phyloP scores from a whole-genome alignment of 1,139 yeast species.

The Candida sp. region DNA sequence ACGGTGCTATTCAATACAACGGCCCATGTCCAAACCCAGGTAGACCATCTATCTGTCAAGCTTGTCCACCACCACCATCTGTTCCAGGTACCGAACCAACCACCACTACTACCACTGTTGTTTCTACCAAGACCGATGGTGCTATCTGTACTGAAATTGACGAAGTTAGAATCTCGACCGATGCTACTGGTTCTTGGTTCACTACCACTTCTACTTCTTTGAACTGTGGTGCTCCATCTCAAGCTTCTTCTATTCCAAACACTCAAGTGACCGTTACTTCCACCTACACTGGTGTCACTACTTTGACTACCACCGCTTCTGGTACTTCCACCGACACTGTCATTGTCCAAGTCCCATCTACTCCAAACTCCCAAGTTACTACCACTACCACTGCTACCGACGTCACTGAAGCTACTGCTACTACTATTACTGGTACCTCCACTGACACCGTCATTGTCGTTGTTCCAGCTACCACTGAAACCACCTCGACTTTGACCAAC shows the following conservation, averaged over 20 bases:
- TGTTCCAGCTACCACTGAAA: slow-evolving; percentile 1
- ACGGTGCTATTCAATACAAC: slow-evolving; percentile 17
- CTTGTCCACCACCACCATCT: slow-evolving; percentile 6
- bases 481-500: slow-evolving; percentile 1
- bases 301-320: slow-evolving; percentile 2
- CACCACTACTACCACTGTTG: slow-evolving; percentile 18
- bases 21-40: slow-evolving; percentile 21
- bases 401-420: slow-evolving; percentile 1
- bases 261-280: slow-evolving; percentile 6
- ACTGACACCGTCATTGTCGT: slow-evolving; percentile 4
- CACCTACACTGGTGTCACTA: slow-evolving; percentile 8
- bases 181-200: slow-evolving; percentile 1
- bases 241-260: slow-evolving; percentile 6
- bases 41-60: slow-evolving; percentile 7
- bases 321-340: slow-evolving; percentile 6
- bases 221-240: slow-evolving; percentile 3
- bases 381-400: slow-evolving; percentile 2
- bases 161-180: slow-evolving; percentile 3
- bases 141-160: slow-evolving; percentile 15
- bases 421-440: slow-evolving; percentile 2
- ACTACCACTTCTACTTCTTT: slow-evolving; percentile 5
- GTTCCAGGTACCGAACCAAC: slow-evolving; percentile 8
- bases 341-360: slow-evolving; percentile 5
- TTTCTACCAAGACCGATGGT: slow-evolving; percentile 19
- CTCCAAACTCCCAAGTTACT: slow-evolving; percentile 6